Percentiles rank a stretch among this genome's conserved stretches.
These are phyloP conservation scores for Metarhizium sp. DNA, from an alignment of 2,329 filamentous ascomycete species.

Conservation along the genomic window DNA sequence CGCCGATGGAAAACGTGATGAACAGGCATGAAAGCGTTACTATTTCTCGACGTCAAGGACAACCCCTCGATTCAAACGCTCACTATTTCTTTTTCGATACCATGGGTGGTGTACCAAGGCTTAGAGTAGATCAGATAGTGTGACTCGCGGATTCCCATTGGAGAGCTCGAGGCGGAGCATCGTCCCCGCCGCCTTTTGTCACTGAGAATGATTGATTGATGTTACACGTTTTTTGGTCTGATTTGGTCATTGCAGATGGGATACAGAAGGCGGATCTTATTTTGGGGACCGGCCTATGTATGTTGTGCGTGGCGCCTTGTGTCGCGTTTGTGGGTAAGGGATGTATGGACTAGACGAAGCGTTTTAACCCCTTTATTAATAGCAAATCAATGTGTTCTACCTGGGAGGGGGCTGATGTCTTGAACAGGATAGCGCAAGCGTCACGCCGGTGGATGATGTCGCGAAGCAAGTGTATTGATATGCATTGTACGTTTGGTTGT, in stretches of 20 bases:
- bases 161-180: constrained; percentile 5
- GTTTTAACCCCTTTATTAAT: neutral
- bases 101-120: constrained; percentile 20
- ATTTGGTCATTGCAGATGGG: neutral
- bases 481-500: neutral
- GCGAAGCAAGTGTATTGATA: neutral
- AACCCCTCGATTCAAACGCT: neutral
- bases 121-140: constrained; percentile 27
- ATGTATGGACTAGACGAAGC: constrained; percentile 1
- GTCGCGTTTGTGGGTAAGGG: neutral
- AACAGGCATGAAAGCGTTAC: neutral
- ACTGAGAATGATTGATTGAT: neutral
- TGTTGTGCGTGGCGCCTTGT: neutral
- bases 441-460: neutral
- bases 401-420: neutral
- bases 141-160: constrained; percentile 5
- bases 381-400: neutral
- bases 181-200: neutral
- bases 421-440: too few species aligned
- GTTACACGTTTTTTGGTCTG: neutral
- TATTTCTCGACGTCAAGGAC: neutral
- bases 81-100: constrained; percentile 25
- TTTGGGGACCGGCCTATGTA: neutral
- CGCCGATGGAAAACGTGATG: neutral
- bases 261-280: neutral